Evolutionary conservation across 202 grass and related monocot species (phyloP), one percentile per base, ranked within the genome.

Genomic region (Elaeis oleifera): DNA sequence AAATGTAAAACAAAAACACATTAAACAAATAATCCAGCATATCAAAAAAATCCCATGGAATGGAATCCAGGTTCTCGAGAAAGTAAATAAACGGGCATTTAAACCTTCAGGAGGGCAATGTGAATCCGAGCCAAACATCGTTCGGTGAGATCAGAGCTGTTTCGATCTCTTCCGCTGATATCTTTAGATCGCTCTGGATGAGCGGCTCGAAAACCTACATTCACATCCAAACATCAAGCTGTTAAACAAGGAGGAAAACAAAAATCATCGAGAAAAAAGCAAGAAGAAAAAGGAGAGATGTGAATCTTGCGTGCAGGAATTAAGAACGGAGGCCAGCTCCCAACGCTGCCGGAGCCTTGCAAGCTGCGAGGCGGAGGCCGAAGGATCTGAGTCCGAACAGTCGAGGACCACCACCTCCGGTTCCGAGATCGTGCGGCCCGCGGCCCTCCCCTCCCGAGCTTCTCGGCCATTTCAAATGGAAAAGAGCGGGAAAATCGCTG

Each of bases 121-220:
- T 96, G 91, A 54, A 96, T 53, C 76, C 79, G 76, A 6, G 81
- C 84, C 16, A 96, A 51, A 78, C 63, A 23, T 53, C 25, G 60
- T 89, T 83, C 22, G 71, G 83, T 1, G 53, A 27, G 67, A 85
- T 73, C 71, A 96, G 70, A 31, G 87, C 84, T 59, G 56, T 71
- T 61, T 96, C 91, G 65, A 96, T 85, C 25, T 96, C 91, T 70
- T 90, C 91, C 39, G 91, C 87, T 9, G 91, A 81, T 3, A 96
- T 75, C 26, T 71, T 59, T 62, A 96, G 50, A 26, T 54, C 65
- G n/a, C 61, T 71, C 67, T 88, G 16, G 53, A 96, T 88, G 71
- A 96, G 65, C 70, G 84, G 87, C 79, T 90, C 81, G 56, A 96
- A 96, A 51, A 90, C 91, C 91, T 96, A 74, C 3, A 18, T 50